A percentile compares a stretch with the other conserved stretches of the same genome.
Evolutionary conservation across 495 filamentous ascomycete genomes (phyloP).

Genomic region (Penicillium bovifimosum): DNA sequence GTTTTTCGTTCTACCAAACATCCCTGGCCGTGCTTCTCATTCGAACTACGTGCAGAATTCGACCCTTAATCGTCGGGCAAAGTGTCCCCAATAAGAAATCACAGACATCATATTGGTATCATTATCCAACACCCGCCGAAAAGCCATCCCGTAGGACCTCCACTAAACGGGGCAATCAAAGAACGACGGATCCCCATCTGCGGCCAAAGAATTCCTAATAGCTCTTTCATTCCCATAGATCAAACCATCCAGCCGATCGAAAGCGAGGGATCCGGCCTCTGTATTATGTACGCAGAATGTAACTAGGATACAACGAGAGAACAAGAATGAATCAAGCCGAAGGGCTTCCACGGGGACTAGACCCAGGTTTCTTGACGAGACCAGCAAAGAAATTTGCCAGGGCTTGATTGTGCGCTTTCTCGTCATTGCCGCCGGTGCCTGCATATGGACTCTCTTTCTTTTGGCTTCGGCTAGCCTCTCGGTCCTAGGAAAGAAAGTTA

Average conservation of each 20-base stretch:
- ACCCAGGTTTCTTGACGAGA: conserved; percentile 54
- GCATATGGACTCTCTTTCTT: conserved; percentile 35
- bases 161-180: conserved; percentile 9
- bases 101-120: conserved; percentile 29
- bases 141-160: conserved; percentile 15
- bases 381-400: conserved; percentile 63
- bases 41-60: too few species aligned
- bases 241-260: conserved; percentile 31
- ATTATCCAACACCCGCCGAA: conserved; percentile 28
- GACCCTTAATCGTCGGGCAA: neutral
- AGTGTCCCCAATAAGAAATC: neutral
- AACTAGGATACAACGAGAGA: conserved; percentile 31
- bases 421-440: conserved; percentile 46
- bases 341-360: conserved; percentile 40
- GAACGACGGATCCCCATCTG: conserved; percentile 4
- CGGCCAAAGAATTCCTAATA: neutral
- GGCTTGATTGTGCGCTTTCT: conserved; percentile 61
- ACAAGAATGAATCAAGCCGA: conserved; percentile 27
- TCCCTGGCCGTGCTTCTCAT: too few species aligned
- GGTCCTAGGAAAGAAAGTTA: conserved; percentile 36
- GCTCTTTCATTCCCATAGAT: conserved; percentile 6
- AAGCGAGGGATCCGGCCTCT: conserved; percentile 27
- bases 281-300: conserved; percentile 28
- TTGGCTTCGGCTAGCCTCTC: conserved; percentile 50
- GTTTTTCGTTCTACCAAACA: neutral